A percentile compares a stretch with the other conserved stretches of the same genome.
phyloP scores from a whole-genome alignment of 2,329 filamentous ascomycete genomes.

The Helminthosporium solani region DNA sequence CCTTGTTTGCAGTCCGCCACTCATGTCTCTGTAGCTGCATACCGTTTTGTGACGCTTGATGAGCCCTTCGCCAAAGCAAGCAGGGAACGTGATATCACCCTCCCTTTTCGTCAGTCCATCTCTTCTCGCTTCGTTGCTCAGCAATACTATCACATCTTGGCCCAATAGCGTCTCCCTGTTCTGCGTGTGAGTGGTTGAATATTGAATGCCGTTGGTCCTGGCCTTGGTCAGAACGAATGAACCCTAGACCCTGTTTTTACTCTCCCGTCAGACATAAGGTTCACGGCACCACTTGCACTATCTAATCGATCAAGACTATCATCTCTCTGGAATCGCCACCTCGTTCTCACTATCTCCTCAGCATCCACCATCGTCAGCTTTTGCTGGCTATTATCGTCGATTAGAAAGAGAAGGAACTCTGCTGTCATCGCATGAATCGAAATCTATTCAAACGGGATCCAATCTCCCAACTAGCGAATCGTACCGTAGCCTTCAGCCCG shows the following conservation, averaged over 20 bases:
- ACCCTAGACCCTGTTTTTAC: slow-evolving; percentile 35
- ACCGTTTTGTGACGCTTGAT: slow-evolving; percentile 8
- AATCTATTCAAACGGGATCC: slow-evolving; percentile 19
- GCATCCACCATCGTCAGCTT: background rate
- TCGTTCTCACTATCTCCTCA: slow-evolving; percentile 1
- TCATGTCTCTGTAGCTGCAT: slow-evolving; percentile 28
- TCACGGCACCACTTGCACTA: slow-evolving; percentile 29
- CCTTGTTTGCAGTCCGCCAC: slow-evolving; percentile 23
- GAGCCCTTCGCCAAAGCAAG: slow-evolving; percentile 20
- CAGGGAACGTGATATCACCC: slow-evolving; percentile 28
- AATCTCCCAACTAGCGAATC: slow-evolving; percentile 21
- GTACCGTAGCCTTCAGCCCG: slow-evolving; percentile 22
- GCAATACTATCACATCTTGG: slow-evolving; percentile 40
- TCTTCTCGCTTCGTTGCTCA: slow-evolving; percentile 24
- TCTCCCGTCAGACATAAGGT: slow-evolving; percentile 35
- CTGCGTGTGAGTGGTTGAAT: slow-evolving; percentile 38
- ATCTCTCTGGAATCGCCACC: slow-evolving; percentile 5
- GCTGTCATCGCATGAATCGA: slow-evolving; percentile 15
- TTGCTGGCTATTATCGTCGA: slow-evolving; percentile 5
- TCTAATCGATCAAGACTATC: slow-evolving; percentile 18
- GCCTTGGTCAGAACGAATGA: slow-evolving; percentile 19
- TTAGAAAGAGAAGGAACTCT: slow-evolving; percentile 23
- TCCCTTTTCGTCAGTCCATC: slow-evolving; percentile 24
- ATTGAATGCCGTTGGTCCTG: slow-evolving; percentile 34
- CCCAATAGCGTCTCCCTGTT: slow-evolving; percentile 37